Percentiles rank a stretch among this genome's conserved stretches.
phyloP scores from a whole-genome alignment of 2,329 filamentous ascomycete species.

The Phyllachora maydis region DNA sequence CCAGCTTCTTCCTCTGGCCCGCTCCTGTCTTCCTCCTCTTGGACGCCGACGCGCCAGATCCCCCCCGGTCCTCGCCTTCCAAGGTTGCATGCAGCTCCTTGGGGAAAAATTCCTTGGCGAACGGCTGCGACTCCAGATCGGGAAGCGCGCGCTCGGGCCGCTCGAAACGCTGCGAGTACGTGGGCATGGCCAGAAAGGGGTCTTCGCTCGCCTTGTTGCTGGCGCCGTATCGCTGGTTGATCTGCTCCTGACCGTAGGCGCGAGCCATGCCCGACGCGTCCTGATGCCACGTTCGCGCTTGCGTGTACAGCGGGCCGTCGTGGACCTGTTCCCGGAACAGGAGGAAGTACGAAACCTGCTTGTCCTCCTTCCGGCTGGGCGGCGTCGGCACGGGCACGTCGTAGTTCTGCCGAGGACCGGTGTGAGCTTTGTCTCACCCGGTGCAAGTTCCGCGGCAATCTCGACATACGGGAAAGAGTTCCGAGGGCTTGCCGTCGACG shows the following conservation, averaged over 20 bases:
- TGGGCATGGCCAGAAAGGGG: slow-evolving; percentile 36
- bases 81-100: slow-evolving; percentile 32
- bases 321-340: slow-evolving; percentile 35
- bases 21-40: slow-evolving; percentile 9
- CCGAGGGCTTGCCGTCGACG: slow-evolving; percentile 31
- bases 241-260: slow-evolving; percentile 34
- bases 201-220: slow-evolving; percentile 33
- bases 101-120: slow-evolving; percentile 30
- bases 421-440: not conserved
- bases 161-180: slow-evolving; percentile 33
- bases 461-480: slow-evolving; percentile 31
- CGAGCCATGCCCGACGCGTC: slow-evolving; percentile 18
- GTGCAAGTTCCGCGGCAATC: too few species aligned
- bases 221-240: slow-evolving; percentile 32
- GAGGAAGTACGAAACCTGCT: slow-evolving; percentile 27
- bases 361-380: slow-evolving; percentile 21
- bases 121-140: slow-evolving; percentile 26
- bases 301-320: slow-evolving; percentile 32
- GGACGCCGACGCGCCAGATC: slow-evolving; percentile 9
- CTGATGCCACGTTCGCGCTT: slow-evolving; percentile 20
- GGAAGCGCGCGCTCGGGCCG: slow-evolving; percentile 29
- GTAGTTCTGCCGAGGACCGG: slow-evolving; percentile 23
- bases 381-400: slow-evolving; percentile 21
- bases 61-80: slow-evolving; percentile 19
- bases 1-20: slow-evolving; percentile 18